A percentile compares a stretch with the other conserved stretches of the same genome.
phyloP scores from a whole-genome alignment of 2,329 filamentous ascomycete species.

The Venturia effusa region DNA sequence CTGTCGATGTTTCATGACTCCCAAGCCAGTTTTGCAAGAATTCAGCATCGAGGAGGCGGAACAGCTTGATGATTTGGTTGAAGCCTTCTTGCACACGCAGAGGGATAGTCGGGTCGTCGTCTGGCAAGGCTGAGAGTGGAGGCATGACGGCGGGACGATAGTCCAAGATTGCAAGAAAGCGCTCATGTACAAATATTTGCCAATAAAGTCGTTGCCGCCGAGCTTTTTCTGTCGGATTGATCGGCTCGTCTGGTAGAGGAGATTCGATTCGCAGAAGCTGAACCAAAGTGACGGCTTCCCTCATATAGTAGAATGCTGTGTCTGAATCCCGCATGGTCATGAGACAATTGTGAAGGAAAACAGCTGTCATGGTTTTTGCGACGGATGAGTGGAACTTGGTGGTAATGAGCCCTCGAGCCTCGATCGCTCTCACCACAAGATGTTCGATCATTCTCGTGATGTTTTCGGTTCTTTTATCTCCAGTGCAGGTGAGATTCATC shows the following conservation, averaged over 20 bases:
- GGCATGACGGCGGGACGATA: slow-evolving; percentile 34
- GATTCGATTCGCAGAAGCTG: slow-evolving; percentile 35
- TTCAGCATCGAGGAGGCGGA: slow-evolving; percentile 32
- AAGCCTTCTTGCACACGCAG: slow-evolving; percentile 31
- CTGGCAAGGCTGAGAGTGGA: slow-evolving; percentile 27
- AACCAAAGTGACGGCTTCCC: slow-evolving; percentile 38
- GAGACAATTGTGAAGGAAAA: slow-evolving; percentile 43
- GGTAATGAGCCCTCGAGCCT: slow-evolving; percentile 26
- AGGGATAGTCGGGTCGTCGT: slow-evolving; percentile 30
- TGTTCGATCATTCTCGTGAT: slow-evolving; percentile 23
- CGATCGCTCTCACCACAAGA: slow-evolving; percentile 25
- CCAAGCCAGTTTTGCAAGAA: slow-evolving; percentile 36
- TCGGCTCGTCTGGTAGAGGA: slow-evolving; percentile 21
- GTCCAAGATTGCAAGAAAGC: slow-evolving; percentile 43
- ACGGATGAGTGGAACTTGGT: slow-evolving; percentile 32
- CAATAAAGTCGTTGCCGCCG: slow-evolving; percentile 42
- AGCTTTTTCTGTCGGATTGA: slow-evolving; percentile 28
- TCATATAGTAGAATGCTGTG: slow-evolving; percentile 39
- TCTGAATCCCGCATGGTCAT: slow-evolving; percentile 39
- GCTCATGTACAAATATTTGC: slow-evolving; percentile 46
- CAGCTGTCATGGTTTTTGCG: slow-evolving; percentile 38
- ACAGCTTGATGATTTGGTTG: slow-evolving; percentile 35
- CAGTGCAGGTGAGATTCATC: slow-evolving; percentile 30
- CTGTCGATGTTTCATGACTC: slow-evolving; percentile 20
- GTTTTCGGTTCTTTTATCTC: slow-evolving; percentile 22